Base-by-base conservation (phyloP, 176 grass and related monocot species). In the Chloris gayana region DNA sequence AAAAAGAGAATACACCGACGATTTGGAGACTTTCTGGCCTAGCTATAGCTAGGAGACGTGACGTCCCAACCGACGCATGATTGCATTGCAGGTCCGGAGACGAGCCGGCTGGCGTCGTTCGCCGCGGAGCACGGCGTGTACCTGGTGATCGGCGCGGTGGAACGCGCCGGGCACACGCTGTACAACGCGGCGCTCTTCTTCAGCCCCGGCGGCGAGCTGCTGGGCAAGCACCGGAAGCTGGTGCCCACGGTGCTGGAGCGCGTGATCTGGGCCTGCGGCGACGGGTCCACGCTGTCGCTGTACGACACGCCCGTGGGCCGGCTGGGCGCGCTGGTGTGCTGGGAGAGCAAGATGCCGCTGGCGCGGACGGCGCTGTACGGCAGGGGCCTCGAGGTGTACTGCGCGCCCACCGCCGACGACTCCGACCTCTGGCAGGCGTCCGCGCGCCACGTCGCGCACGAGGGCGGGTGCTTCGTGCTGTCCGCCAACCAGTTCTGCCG, bases 321-420 rank as follows among this genome's bases (percentile, higher is more conserved):
- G 30, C 69, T 92, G 38, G 90, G 90, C 39, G 83, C 82, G 65
- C 73, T 92, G 17, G 88, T 92, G 64, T 92, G 90, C 51, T 92
- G 90, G 90, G 90, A 92, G 62, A 92, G 80, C 66, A 85, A 51
- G 53, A 92, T 92, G 90, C 90, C 90, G 31, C 86, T 88, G 34
- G 54, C 88, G 4, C 73, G 90, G 59, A 74, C 86, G 9, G 90
- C 90, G 53, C 69, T 92, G 24, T 92, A 92, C 75, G 90, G 82
- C 56, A 86, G 77, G 83, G 90, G 90, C 64, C 56, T 92, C 29
- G 85, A 88, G 71, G 82, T 91, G 69, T 88, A 91, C 65, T 91
- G 89, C 82, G 89, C 86, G 15, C 89, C 89, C 22, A 85, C 85
- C 47, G 89, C 78, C 73, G 86, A 91, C 73, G 64, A 73, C 11